Evolutionary conservation across 2,329 filamentous ascomycete genomes (phyloP).

Genomic region (Claviceps pazoutovae): DNA sequence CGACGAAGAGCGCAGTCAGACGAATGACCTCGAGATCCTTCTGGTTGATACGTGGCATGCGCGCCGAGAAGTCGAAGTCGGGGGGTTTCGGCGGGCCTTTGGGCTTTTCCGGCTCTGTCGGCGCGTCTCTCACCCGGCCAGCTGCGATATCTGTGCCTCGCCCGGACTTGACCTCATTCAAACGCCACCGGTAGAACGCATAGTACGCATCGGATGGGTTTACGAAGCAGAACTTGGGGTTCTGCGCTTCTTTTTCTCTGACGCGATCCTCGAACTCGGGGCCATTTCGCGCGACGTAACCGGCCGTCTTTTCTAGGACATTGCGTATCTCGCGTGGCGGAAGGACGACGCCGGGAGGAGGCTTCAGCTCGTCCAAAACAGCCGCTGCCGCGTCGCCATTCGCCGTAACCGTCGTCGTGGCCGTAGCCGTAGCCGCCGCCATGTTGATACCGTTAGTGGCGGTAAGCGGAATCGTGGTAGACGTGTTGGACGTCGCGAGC

Average conservation of each 20-base stretch:
- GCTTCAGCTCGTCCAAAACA: constrained; percentile 54
- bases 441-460: constrained; percentile 10
- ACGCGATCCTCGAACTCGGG: constrained; percentile 68
- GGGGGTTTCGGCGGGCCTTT: constrained; percentile 74
- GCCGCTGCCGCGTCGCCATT: constrained; percentile 40
- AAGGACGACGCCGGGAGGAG: constrained; percentile 70
- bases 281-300: constrained; percentile 65
- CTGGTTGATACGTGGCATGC: constrained; percentile 94
- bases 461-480: constrained; percentile 2
- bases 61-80: constrained; percentile 84
- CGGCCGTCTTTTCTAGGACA: constrained; percentile 85
- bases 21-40: constrained; percentile 67
- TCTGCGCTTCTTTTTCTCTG: constrained; percentile 67
- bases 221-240: constrained; percentile 87
- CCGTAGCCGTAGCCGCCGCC: constrained; percentile 12
- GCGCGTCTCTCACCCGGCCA: constrained; percentile 53
- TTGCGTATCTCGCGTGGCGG: constrained; percentile 79
- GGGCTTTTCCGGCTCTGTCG: constrained; percentile 44
- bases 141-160: constrained; percentile 67
- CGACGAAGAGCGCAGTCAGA: constrained; percentile 80
- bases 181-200: constrained; percentile 79
- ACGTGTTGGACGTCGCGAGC: background rate
- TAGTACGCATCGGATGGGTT: constrained; percentile 70
- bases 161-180: constrained; percentile 73
- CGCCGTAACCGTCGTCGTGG: constrained; percentile 22